Conservation (phyloP, 176 grass and related monocot species). For the Zea mays region Zm-B73-REFERENCE-NAM-5.0 NC_050096.1:17729001-17729500, state of each 20-base stretch:
- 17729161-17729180: too few relatives aligned
- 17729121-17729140: not conserved
- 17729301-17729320: not conserved
- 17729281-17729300: too few relatives aligned
- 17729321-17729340: not conserved
- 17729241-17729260: not conserved
- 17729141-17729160: not conserved
- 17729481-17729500: too few relatives aligned
- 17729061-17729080: constrained; percentile 50
- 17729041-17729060: constrained; percentile 55
- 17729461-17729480: too few relatives aligned
- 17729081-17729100: not conserved
- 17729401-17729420: too few relatives aligned
- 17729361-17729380: too few relatives aligned
- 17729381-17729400: too few relatives aligned
- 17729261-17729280: constrained; percentile 6
- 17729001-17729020: not conserved
- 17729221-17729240: not conserved
- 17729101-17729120: not conserved
- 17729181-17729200: not conserved
- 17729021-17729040: constrained; percentile 40
- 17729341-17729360: too few relatives aligned
- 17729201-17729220: not conserved
- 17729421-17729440: too few relatives aligned
- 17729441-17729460: too few relatives aligned